Conservation (phyloP, 139 green algal species). For the Deuterostichococcus epilithicus region DNA sequence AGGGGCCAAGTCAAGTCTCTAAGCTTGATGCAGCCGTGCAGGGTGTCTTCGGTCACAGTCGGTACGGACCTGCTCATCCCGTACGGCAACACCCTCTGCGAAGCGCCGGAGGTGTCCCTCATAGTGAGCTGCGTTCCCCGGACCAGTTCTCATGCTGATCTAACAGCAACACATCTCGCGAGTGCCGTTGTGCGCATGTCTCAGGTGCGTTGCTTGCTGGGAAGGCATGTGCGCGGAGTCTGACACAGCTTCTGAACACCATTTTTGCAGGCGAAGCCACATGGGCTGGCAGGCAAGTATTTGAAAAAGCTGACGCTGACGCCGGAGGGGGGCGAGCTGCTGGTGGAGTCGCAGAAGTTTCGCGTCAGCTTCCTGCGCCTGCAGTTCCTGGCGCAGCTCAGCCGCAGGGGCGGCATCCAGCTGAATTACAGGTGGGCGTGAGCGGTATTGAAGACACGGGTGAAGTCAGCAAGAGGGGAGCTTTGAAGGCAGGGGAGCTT, state of each 20-base stretch:
- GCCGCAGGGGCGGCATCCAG: neutral
- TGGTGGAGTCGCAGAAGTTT: neutral
- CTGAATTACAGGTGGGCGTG: neutral
- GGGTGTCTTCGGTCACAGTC: neutral
- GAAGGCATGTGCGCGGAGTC: neutral
- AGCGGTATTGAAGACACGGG: no score
- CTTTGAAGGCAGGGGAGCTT: no score
- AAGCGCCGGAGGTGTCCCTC: neutral
- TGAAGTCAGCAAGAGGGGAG: no score
- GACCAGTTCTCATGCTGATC: no score
- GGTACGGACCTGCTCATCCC: neutral
- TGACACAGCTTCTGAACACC: no score
- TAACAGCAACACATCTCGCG: no score
- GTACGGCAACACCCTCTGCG: no score
- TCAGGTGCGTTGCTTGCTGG: neutral
- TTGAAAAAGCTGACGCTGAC: neutral
- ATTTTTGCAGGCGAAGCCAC: neutral
- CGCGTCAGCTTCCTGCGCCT: neutral
- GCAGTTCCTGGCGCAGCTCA: neutral
- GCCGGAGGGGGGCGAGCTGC: neutral
- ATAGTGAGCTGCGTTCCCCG: no score
- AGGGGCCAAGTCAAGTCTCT: no score
- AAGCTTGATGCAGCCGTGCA: no score
- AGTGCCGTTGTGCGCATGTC: neutral
- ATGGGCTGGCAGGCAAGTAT: neutral